phyloP scores from a whole-genome alignment of 148 eudicot species.

The Fagopyrum esculentum region DNA sequence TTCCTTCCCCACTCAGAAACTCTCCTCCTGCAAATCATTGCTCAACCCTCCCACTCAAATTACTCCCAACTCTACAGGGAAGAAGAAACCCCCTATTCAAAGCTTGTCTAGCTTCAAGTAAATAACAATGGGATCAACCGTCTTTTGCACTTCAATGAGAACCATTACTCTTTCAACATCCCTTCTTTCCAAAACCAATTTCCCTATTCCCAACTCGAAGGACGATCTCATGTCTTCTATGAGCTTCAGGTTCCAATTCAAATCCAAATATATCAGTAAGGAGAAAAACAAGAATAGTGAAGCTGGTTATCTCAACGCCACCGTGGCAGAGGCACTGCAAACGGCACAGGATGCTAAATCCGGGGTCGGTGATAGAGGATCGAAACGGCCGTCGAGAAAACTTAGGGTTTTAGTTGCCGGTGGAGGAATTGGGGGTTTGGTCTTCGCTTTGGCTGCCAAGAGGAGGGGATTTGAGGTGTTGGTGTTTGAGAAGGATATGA shows the following conservation, averaged over 20 bases:
- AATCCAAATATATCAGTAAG: slow-evolving; percentile 19
- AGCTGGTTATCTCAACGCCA: slow-evolving; percentile 20
- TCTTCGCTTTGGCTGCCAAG: slow-evolving; percentile 84
- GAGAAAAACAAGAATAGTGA: slow-evolving; percentile 19
- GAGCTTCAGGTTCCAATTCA: slow-evolving; percentile 14
- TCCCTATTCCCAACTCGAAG: slow-evolving; percentile 23
- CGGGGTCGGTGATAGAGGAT: slow-evolving; percentile 6
- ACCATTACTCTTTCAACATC: slow-evolving; percentile 30
- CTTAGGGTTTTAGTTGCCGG: slow-evolving; percentile 72
- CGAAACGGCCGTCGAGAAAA: slow-evolving; percentile 28
- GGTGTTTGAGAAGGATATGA: slow-evolving; percentile 91
- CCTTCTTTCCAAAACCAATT: slow-evolving; percentile 45
- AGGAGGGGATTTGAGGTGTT: slow-evolving; percentile 77
- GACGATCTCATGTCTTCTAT: slow-evolving; percentile 17
- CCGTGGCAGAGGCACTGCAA: slow-evolving; percentile 19
- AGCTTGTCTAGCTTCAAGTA: too few relatives aligned
- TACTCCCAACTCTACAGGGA: not conserved
- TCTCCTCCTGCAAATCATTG: not conserved
- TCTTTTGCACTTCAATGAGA: slow-evolving; percentile 30
- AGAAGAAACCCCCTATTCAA: not conserved
- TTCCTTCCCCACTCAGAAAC: not conserved
- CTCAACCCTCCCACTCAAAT: not conserved
- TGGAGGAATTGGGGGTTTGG: slow-evolving; percentile 89
- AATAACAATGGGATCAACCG: slow-evolving; percentile 40
- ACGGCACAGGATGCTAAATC: slow-evolving; percentile 3